These are phyloP conservation scores for Atkinsonella hypoxylon DNA, from an alignment of 2,329 filamentous ascomycete genomes.

Conservation along the genomic window DNA sequence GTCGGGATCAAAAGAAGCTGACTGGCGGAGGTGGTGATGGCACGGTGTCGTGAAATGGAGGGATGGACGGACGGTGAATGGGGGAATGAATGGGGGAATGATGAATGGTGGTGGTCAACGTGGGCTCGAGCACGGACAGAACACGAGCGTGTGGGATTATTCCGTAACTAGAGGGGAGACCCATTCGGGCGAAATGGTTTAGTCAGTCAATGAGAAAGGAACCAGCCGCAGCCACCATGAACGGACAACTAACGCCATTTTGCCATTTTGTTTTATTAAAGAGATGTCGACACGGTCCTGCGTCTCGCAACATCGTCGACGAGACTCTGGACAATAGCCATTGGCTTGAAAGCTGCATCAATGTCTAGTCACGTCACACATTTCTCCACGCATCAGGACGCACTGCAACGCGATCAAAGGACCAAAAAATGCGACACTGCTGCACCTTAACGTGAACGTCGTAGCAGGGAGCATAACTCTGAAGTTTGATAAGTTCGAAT, in stretches of 20 bases:
- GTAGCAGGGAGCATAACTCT: no score
- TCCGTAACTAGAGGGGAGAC: not conserved
- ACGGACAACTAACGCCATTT: no score
- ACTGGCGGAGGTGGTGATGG: not conserved
- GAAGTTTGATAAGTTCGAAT: no score
- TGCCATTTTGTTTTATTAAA: not conserved
- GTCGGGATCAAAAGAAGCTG: not conserved
- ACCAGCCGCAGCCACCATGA: not conserved
- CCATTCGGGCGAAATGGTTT: not conserved
- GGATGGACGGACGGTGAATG: constrained; percentile 1
- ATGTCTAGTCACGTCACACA: no score
- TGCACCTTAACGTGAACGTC: no score
- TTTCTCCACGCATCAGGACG: no score
- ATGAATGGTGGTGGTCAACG: constrained; percentile 1
- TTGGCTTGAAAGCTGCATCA: no score
- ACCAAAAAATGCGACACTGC: no score
- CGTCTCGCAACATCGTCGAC: no score
- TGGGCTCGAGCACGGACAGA: not conserved
- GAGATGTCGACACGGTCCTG: not conserved
- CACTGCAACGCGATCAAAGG: no score
- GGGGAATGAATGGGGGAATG: no score
- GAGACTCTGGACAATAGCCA: no score
- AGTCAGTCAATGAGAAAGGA: not conserved
- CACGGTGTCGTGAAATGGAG: constrained; percentile 3
- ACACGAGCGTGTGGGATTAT: not conserved